Evolutionary conservation across 805 yeast genomes (phyloP), one percentile per base, ranked within the genome.

Genomic region (Saccharomycopsis babjevae): DNA sequence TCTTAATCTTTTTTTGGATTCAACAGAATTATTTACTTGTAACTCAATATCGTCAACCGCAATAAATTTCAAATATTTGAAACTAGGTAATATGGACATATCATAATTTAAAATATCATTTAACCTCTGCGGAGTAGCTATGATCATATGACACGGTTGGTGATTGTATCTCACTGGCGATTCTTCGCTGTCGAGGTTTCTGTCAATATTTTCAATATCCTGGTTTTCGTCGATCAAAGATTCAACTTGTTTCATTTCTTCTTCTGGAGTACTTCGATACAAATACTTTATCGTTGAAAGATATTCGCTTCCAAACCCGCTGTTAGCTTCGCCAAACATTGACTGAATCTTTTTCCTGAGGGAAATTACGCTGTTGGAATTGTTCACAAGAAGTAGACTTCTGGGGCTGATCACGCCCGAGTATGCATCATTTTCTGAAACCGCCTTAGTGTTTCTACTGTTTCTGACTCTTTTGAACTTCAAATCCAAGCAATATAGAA

Each of bases 1-100:
- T 22, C 16, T 46, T 10, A 11, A 25, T 25, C 2, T 46, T 46
- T 25, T 46, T 16, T 46, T 46, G 8, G 13, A 22, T 25, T 25
- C 52, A 13, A 1, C 16, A 11, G 28, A 46, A 25, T 28, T 46
- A 16, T 28, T 46, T 2, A 46, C 32, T 13, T 46, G 52, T 46
- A 46, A 46, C 8, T 58, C 60, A 5, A 56, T 54, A 30, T 58
- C 60, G 32, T 58, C 60, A 7, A 58, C 52, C 3, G 57, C 60
- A n/a, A 58, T 52, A 39, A 58, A 58, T n/a, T 34, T 25, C 15
- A 58, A 46, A n/a, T 20, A 18, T 8, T 46, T 39, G 13, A 58
- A 54, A 20, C n/a, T 36, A 4, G 60, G 57, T 22, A 54, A 40
- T 1, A 18, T 5, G 16, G 54, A 40, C 13, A n/a, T 15, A n/a